Evolutionary conservation across 2,329 filamentous ascomycete species (phyloP).

Genomic region (Orbilia ellipsospora): DNA sequence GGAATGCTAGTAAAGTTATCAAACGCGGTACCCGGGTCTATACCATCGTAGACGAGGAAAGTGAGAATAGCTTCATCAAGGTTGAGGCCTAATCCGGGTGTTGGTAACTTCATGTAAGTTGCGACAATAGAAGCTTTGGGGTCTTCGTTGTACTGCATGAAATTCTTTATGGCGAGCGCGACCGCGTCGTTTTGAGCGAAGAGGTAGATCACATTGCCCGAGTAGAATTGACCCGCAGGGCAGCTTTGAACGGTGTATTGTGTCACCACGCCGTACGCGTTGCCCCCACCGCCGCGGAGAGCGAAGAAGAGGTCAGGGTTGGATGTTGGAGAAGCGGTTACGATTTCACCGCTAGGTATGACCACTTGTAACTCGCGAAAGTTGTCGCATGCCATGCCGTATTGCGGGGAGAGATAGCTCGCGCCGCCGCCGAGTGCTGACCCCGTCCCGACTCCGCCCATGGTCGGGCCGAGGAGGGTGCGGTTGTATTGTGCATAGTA

Average conservation of each 20-base stretch:
- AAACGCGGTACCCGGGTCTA: not conserved
- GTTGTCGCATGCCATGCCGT: slow-evolving; percentile 67
- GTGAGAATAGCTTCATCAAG: not conserved
- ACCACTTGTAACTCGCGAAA: slow-evolving; percentile 66
- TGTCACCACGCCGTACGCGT: slow-evolving; percentile 62
- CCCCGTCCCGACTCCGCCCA: not conserved
- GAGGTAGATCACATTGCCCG: not conserved
- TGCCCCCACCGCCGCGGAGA: slow-evolving; percentile 63
- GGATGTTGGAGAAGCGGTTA: slow-evolving; percentile 63
- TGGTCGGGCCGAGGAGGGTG: not conserved
- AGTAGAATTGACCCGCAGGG: not conserved
- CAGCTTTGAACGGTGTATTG: not conserved
- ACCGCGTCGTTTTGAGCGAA: not conserved
- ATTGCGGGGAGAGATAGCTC: slow-evolving; percentile 64
- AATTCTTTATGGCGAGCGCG: not conserved
- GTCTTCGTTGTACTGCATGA: slow-evolving; percentile 1
- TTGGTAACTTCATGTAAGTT: not conserved
- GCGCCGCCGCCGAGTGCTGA: slow-evolving; percentile 63
- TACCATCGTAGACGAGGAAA: not conserved
- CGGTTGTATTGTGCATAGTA: not conserved
- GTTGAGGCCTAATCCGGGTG: not conserved
- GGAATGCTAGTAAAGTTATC: not conserved
- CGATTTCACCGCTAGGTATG: slow-evolving; percentile 64
- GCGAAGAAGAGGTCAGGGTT: slow-evolving; percentile 64
- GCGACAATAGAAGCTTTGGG: not conserved